These are phyloP conservation scores for Vitis cinerea DNA, from an alignment of 164 flowering plant genomes.

Conservation along the genomic window DNA sequence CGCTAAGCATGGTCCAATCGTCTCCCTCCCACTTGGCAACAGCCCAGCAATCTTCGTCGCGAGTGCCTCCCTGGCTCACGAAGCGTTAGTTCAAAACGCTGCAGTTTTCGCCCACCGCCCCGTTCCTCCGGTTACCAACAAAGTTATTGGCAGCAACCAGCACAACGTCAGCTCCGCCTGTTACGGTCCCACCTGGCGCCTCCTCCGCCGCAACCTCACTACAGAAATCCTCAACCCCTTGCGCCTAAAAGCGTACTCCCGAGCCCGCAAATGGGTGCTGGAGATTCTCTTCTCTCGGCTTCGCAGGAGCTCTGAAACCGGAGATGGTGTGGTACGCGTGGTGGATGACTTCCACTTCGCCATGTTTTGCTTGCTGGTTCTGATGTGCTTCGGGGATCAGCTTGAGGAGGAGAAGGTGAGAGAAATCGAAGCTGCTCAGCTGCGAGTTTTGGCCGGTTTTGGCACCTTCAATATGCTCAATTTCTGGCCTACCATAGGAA, in stretches of 20 bases:
- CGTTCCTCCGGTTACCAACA: not conserved
- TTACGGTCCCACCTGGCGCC: slow-evolving; percentile 31
- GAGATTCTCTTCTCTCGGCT: slow-evolving; percentile 5
- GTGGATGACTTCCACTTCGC: slow-evolving; percentile 14
- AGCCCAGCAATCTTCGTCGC: slow-evolving; percentile 35
- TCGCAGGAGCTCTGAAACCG: too few species aligned
- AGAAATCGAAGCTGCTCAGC: slow-evolving; percentile 8
- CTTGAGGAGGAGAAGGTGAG: slow-evolving; percentile 9
- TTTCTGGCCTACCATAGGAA: slow-evolving; percentile 18
- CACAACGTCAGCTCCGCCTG: slow-evolving; percentile 17
- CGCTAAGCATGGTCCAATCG: slow-evolving; percentile 43
- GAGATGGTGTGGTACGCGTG: not conserved
- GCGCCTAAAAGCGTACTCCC: slow-evolving; percentile 13
- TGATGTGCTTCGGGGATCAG: slow-evolving; percentile 28
- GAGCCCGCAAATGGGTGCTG: slow-evolving; percentile 20
- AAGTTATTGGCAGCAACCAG: slow-evolving; percentile 10
- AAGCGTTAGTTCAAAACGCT: slow-evolving; percentile 36
- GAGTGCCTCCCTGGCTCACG: slow-evolving; percentile 36
- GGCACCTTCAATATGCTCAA: slow-evolving; percentile 3
- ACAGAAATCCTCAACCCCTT: slow-evolving; percentile 20
- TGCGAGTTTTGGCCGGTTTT: not conserved
- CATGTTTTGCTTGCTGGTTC: slow-evolving; percentile 16
- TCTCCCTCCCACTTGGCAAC: slow-evolving; percentile 33
- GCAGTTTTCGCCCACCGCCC: slow-evolving; percentile 28
- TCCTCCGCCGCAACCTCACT: slow-evolving; percentile 24